Evolutionary conservation across 2,329 filamentous ascomycete species (phyloP), one percentile per base, ranked within the genome.

Genomic region (Aureobasidium zeae): DNA sequence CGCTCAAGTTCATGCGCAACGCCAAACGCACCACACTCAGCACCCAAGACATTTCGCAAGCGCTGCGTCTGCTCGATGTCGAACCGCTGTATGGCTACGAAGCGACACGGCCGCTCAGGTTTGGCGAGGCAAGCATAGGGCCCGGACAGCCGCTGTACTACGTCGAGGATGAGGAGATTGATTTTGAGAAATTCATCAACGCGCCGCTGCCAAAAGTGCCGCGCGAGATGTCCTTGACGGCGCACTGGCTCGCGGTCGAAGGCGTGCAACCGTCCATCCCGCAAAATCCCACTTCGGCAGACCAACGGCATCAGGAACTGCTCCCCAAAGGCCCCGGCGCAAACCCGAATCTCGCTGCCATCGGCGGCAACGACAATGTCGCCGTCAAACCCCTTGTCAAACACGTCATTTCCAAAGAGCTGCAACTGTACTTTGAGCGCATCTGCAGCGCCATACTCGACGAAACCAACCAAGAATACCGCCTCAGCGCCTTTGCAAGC

Each of bases 121-220:
- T 93, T 58, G 91, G 91, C 39, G 91, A 98, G 64, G 91, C 91
- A 3, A 93, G 85, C 46, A 70, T 98, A 48, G 91, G 91, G 0
- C 87, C 88, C 11, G 88, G 89, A 8, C 91, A 98, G 64, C 87
- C 89, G 42, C 69, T 98, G 16, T 98, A 89, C 65, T 98, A 98
- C 61, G 83, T 98, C 26, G 91, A 98, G 59, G 91, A 98, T 61
- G 91, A 98, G 59, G 91, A 98, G 69, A 82, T 96, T 44, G 91
- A 98, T 64, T 96, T 98, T 59, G 91, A 98, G 69, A 96, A 96
- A 70, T 71, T 98, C 53, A 95, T 98, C 61, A 98, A 98, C 66
- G 87, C 87, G 51, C 86, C 91, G 4, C 66, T 98, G 52, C 91
- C 91, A 19, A 95, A 93, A 63, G 88, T 98, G 21, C 91, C 91